Base-by-base conservation (phyloP, 768 basidiomycete species). In the Lactifluus rugatus region DNA sequence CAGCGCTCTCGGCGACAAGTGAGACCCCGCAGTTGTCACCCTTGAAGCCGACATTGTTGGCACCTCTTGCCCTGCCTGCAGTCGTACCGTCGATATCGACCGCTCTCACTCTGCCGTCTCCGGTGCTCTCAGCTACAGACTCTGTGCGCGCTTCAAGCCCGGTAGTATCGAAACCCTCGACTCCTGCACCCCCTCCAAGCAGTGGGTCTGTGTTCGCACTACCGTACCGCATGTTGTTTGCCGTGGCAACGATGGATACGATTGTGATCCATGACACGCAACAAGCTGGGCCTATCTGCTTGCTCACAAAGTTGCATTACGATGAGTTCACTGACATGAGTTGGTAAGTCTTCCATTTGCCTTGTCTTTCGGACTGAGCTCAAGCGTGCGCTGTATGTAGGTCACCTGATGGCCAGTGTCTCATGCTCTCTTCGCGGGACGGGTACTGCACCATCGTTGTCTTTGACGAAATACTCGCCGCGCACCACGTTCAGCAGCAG, bases 251-350 rank as follows among this genome's bases (percentile, higher is more conserved):
- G 21, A 96, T 93, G 84, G 96, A 99, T 71, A 85, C 91, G 0
- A 83, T 99, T 46, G 80, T 89, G 26, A 85, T 99, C 52, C 93
- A 99, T 68, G 96, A 99, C 69, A 98, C 94, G 4, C 96, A 98
- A 72, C 95, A 98, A 74, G 81, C 90, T 1, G 82, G 86, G 2
- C 96, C 96, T 0, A 79, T 97, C 52, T 93, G 92, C 66, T 74
- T 98, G 65, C 80, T 99, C 63, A 91, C 88, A 28, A 95, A 94
- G 66, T 73, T 98, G 61, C 96, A 99, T 72, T 98, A 96, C 69
- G 93, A 95, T 61, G 92, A 95, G 66, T 98, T 98, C 68, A 98
- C 96, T 7, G 96, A 99, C 73, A 77, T 96, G 72, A 83, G 87
- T 42, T 99, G 96, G 96, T 97, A 66, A 42, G 89, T 76, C 21